Evolutionary conservation across 2,329 filamentous ascomycete species (phyloP).

Genomic region (Aspergillus chevalieri): DNA sequence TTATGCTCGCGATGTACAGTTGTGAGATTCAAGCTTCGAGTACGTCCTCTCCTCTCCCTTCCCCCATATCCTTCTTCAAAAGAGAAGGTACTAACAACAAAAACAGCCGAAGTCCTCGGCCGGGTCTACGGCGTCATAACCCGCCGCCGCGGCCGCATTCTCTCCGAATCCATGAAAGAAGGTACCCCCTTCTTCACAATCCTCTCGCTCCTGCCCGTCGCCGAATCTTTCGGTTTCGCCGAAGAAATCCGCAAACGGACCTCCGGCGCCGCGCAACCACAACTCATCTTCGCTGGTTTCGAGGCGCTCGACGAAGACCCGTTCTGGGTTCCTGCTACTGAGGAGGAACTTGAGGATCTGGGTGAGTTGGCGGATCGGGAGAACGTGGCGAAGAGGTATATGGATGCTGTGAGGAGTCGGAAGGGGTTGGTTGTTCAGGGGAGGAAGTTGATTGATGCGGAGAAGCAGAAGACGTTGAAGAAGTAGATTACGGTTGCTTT

Average conservation of each 20-base stretch:
- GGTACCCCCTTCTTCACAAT: conserved; percentile 97
- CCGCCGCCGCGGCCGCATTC: conserved; percentile 78
- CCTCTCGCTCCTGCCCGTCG: conserved; percentile 77
- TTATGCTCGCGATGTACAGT: conserved; percentile 95
- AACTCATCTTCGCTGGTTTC: conserved; percentile 88
- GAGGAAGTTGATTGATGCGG: conserved; percentile 69
- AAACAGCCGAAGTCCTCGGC: conserved; percentile 76
- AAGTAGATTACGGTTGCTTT: conserved; percentile 28
- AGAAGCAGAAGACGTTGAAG: conserved; percentile 80
- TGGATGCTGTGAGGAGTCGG: conserved; percentile 77
- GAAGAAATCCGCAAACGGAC: conserved; percentile 96
- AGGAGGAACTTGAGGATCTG: conserved; percentile 92
- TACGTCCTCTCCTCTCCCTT: conserved; percentile 38
- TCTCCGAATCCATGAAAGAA: conserved; percentile 87
- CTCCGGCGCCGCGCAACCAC: conserved; percentile 81
- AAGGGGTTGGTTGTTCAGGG: conserved; percentile 86
- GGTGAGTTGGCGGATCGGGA: conserved; percentile 89
- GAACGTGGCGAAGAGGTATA: conserved; percentile 93
- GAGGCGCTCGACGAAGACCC: conserved; percentile 92
- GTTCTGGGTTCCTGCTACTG: conserved; percentile 94
- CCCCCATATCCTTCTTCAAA: no score
- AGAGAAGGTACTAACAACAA: no score
- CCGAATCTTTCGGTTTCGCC: conserved; percentile 90
- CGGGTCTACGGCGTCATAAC: conserved; percentile 98
- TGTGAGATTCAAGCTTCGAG: conserved; percentile 95